Conservation (phyloP, 495 filamentous ascomycete species). For the Penicillium steckii region DNA sequence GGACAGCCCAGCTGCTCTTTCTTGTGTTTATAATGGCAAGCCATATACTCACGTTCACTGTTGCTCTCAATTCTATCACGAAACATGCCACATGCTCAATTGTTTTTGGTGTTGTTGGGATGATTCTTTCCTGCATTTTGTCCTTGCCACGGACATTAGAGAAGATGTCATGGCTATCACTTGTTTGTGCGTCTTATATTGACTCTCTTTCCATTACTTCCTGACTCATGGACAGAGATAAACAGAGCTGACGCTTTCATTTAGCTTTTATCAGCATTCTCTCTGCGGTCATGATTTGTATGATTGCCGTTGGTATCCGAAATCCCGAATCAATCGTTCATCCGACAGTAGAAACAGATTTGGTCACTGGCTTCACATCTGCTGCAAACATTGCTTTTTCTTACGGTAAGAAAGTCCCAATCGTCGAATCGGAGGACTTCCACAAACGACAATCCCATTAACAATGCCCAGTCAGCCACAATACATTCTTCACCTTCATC, state of each 20-base stretch:
- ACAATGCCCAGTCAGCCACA: conserved; percentile 57
- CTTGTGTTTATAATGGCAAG: conserved; percentile 76
- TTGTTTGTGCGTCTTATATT: conserved; percentile 56
- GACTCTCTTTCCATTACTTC: neutral
- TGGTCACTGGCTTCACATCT: conserved; percentile 39
- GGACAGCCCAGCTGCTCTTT: conserved; percentile 62
- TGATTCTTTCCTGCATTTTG: conserved; percentile 60
- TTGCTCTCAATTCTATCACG: conserved; percentile 70
- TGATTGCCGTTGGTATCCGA: conserved; percentile 61
- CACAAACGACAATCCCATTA: no score
- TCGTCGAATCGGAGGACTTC: conserved; percentile 14
- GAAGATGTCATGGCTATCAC: conserved; percentile 61
- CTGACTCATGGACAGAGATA: neutral
- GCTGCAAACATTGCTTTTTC: conserved; percentile 6
- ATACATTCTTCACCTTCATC: conserved; percentile 74
- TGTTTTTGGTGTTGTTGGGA: conserved; percentile 65
- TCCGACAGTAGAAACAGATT: conserved; percentile 22
- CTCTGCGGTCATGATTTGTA: conserved; percentile 66
- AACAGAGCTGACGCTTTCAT: neutral
- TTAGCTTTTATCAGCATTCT: conserved; percentile 65
- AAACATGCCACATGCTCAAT: conserved; percentile 67
- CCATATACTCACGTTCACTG: conserved; percentile 73
- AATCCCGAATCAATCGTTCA: conserved; percentile 15
- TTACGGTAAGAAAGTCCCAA: neutral
- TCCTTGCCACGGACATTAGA: conserved; percentile 67